These are phyloP conservation scores for Quercus parvula DNA, from an alignment of 306 rosid genomes.

Conservation along the genomic window DNA sequence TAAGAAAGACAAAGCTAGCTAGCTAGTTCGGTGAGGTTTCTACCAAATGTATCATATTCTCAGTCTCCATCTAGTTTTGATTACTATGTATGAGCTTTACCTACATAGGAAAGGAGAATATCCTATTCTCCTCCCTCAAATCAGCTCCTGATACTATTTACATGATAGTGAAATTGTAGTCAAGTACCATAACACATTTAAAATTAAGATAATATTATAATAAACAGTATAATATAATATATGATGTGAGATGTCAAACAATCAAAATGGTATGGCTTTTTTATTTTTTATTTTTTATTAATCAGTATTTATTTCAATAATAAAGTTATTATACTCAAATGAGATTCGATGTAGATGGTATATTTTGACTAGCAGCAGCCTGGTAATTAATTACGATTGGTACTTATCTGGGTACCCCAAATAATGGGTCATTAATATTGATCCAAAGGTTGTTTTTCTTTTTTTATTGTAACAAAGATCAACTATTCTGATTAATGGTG, in stretches of 20 bases:
- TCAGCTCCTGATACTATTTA: constrained; percentile 14
- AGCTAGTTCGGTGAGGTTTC: constrained; percentile 22
- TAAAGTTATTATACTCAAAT: not conserved
- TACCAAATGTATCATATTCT: not conserved
- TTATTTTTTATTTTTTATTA: not conserved
- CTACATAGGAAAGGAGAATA: constrained; percentile 23
- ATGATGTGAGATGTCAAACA: constrained; percentile 22
- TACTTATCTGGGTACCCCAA: not conserved
- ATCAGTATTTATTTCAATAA: not conserved
- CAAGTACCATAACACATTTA: not conserved
- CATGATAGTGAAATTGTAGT: constrained; percentile 7
- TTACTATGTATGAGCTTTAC: not conserved
- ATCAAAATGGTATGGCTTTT: not conserved
- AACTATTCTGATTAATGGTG: not conserved
- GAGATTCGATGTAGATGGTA: too few species aligned
- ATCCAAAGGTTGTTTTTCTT: not conserved
- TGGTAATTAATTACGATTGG: not conserved
- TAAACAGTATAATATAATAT: not conserved
- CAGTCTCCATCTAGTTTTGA: constrained; percentile 14
- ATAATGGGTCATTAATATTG: not conserved
- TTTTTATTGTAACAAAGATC: not conserved
- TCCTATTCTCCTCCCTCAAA: constrained; percentile 6
- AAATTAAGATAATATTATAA: not conserved
- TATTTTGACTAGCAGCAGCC: too few species aligned
- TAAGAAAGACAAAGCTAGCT: constrained; percentile 19